A percentile compares a stretch with the other conserved stretches of the same genome.
Evolutionary conservation across 1,139 yeast genomes (phyloP).

Genomic region (Saccharomyces hybrid): DNA sequence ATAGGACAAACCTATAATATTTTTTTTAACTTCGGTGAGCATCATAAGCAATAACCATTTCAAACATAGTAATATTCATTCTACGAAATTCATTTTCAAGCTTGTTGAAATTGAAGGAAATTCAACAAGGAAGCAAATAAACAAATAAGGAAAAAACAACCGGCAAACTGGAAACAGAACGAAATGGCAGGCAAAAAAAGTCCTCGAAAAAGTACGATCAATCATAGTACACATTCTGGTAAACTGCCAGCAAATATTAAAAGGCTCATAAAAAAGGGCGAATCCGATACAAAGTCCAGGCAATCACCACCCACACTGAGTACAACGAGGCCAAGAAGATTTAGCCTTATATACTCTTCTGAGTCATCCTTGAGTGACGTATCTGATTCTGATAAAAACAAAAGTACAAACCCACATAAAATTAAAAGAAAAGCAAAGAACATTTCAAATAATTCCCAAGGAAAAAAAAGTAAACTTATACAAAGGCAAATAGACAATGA

Average conservation of each 20-base stretch:
- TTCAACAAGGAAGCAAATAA: background rate
- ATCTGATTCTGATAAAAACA: conserved; percentile 17
- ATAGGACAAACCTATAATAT: background rate
- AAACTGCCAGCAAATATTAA: conserved; percentile 17
- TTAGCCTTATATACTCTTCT: conserved; percentile 31
- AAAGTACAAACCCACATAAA: conserved; percentile 8
- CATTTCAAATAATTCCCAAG: conserved; percentile 22
- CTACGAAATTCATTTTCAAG: background rate
- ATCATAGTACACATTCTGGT: conserved; percentile 13
- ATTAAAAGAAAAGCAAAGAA: conserved; percentile 14
- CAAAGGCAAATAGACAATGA: conserved; percentile 11
- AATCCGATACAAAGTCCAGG: background rate
- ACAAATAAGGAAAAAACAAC: background rate
- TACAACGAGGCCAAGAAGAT: conserved; percentile 27
- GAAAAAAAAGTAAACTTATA: conserved; percentile 29
- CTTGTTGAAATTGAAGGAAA: background rate
- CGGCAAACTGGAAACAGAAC: background rate
- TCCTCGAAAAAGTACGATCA: conserved; percentile 15
- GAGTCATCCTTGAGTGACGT: conserved; percentile 29
- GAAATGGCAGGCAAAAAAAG: conserved; percentile 22
- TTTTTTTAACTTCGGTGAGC: background rate
- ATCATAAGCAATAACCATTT: background rate
- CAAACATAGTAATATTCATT: background rate
- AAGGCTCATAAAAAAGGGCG: conserved; percentile 10
- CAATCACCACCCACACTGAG: background rate